phyloP scores from a whole-genome alignment of 1,139 yeast genomes.

The Lodderomyces beijingensis region DNA sequence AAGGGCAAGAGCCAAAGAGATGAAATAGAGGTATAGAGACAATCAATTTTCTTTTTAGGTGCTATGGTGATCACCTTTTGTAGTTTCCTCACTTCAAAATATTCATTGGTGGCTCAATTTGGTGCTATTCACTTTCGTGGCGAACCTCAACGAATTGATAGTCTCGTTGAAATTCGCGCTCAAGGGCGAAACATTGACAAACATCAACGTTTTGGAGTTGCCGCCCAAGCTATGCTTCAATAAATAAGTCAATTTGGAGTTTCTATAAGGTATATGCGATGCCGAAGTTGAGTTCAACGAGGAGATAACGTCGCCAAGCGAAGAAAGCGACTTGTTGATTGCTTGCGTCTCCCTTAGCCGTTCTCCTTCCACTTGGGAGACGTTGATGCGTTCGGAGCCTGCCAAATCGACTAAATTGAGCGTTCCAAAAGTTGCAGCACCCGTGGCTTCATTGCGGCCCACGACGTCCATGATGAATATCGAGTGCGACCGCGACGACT shows the following conservation, averaged over 20 bases:
- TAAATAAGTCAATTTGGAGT: slow-evolving; percentile 69
- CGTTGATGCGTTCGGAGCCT: slow-evolving; percentile 80
- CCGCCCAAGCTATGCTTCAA: slow-evolving; percentile 84
- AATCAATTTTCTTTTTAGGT: too few relatives aligned
- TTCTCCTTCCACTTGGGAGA: slow-evolving; percentile 75
- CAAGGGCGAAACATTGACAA: slow-evolving; percentile 81
- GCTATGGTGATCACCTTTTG: too few relatives aligned
- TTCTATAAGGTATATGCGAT: slow-evolving; percentile 50
- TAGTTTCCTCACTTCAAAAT: too few relatives aligned
- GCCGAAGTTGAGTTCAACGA: slow-evolving; percentile 47
- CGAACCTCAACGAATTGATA: slow-evolving; percentile 81
- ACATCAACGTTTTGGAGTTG: slow-evolving; percentile 85
- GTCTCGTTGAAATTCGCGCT: slow-evolving; percentile 67
- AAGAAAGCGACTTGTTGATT: slow-evolving; percentile 83
- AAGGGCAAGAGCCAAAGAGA: too few relatives aligned
- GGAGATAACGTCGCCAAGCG: slow-evolving; percentile 85
- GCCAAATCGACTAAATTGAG: slow-evolving; percentile 80
- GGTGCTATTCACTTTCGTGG: slow-evolving; percentile 71
- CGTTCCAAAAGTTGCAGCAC: slow-evolving; percentile 52
- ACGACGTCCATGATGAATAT: slow-evolving; percentile 63
- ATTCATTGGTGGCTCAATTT: too few relatives aligned
- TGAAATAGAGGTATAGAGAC: too few relatives aligned
- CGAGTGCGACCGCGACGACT: slow-evolving; percentile 68
- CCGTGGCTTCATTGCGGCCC: slow-evolving; percentile 53
- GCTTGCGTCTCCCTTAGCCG: slow-evolving; percentile 84